Evolutionary conservation across 164 flowering plant species (phyloP), one percentile per base, ranked within the genome.

Genomic region (Platanus orientalis): DNA sequence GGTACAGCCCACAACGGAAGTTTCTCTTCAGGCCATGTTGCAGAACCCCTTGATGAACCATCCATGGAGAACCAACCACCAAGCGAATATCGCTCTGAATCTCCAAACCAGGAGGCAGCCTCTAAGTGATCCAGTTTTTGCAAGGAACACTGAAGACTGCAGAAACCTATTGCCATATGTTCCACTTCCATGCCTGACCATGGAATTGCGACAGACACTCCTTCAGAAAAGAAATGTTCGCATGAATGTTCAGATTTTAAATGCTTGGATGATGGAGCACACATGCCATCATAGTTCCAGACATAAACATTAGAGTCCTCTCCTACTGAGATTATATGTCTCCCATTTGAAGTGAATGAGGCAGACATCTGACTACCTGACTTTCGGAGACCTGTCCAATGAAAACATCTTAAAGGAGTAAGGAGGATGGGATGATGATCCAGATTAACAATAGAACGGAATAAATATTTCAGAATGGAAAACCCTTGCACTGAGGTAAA

Each of bases 21-120:
- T 61, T 76, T 82, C 74, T 92, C 98, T 68, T 86, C 94, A 0
- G 98, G 98, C 98, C 98, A 92, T 29, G 96, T 90, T 10, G 82
- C 83, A 30, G 82, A 63, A 29, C 78, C 73, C 68, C 75, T 66
- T 42, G 71, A 75, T 3, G 74, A 57, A 16, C 80, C 75, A 44
- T 90, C 91, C 63, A 71, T 42, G 57, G 81, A 75, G 67, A 87
- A 83, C 83, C 92, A 83, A 69, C 72, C 74, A 21, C 81, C 73
- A 1, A 86, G 69, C 17, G 91, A 85, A 54, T 82, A 82, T 0
- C 83, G 78, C 4, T 73, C 81, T 0, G 89, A 68, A 16, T 80
- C 84, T 68, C 71, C 51, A 20, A 13, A 55, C 61, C 68, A 42
- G 17, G 76, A 60, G 52, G 67, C 45, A 16, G 73, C 45, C 30